Evolutionary conservation across 1,139 yeast genomes (phyloP), one percentile per base, ranked within the genome.

Genomic region (Debaryomycetaceae sp.): DNA sequence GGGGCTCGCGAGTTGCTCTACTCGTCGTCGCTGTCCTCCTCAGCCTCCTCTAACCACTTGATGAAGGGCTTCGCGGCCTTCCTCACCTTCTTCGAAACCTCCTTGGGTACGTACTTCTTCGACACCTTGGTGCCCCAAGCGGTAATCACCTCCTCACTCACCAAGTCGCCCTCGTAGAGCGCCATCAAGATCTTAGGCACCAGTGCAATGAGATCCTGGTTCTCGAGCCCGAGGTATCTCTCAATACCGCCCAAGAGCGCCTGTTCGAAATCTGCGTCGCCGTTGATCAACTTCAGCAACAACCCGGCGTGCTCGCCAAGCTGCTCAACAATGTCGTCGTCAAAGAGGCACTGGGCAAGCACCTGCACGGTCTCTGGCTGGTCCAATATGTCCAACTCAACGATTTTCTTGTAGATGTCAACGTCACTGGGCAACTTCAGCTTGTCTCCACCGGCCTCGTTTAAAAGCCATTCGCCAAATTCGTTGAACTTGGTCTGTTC

Each of bases 211-310:
- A 88, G 70, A n/a, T 73, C 82, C 25, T 84, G 83, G 49, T 83
- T 77, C 51, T 81, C 84, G 41, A 83, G 62, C 41, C 97, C 98
- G 45, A 91, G 65, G 55, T 86, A 78, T 56, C 98, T 82, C 68
- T 91, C 98, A 46, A 91, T 71, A 40, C 98, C 99, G 45, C 99
- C 98, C 41, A 91, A 73, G 47, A 91, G 76, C 10, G 95, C 85
- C 64, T 78, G 83, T 64, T 93, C 96, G 49, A 76, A 84, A 35
- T 71, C 77, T 32, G 71, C 74, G 37, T 71, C 65, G 28, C 78
- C 62, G 38, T 76, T 67, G 46, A 86, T 75, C 40, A 91, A 71
- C 60, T 89, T 91, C 41, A 74, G 72, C 54, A 91, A 74, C 48
- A 91, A 71, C 35, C 96, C 95, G 40, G 76, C 71, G 58, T 91